Conservation (phyloP, 2,329 filamentous ascomycete genomes). For the Dactylellina cionopaga region DNA sequence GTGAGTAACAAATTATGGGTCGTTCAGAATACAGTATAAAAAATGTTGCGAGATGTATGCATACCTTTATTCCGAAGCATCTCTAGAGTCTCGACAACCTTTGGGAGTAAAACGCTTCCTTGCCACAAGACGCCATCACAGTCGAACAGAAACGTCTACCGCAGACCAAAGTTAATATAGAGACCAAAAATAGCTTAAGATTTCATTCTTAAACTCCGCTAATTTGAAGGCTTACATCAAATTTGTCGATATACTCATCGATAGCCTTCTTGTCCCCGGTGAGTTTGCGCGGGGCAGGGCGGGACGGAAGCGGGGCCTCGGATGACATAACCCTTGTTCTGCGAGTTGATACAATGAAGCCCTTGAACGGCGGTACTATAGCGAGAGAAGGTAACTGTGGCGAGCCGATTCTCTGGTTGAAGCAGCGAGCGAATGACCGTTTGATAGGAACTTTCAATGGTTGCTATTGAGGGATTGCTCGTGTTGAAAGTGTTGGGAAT, state of each 20-base stretch:
- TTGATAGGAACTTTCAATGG: not conserved
- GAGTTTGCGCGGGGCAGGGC: conserved; percentile 68
- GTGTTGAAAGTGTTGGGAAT: conserved; percentile 51
- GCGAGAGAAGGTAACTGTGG: not conserved
- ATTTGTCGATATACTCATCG: conserved; percentile 84
- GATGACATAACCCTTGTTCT: conserved; percentile 30
- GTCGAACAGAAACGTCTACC: conserved; percentile 89
- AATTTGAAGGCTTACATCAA: conserved; percentile 75
- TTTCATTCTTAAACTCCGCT: too few relatives aligned
- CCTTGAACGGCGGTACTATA: not conserved
- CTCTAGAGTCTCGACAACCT: conserved; percentile 83
- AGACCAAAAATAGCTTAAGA: not conserved
- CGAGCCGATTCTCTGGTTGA: not conserved
- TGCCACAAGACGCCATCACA: conserved; percentile 99
- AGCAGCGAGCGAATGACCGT: not conserved
- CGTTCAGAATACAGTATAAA: too few relatives aligned
- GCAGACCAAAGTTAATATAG: not conserved
- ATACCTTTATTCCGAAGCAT: conserved; percentile 82
- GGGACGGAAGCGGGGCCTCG: conserved; percentile 20
- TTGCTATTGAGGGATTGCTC: conserved; percentile 5
- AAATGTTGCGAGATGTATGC: conserved; percentile 55
- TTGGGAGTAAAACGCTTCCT: conserved; percentile 86
- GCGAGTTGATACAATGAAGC: not conserved
- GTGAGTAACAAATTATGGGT: conserved; percentile 9
- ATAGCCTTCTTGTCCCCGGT: conserved; percentile 82